Evolutionary conservation across 805 yeast species (phyloP), one percentile per base, ranked within the genome.

Genomic region (Kluyveromyces starmeri): DNA sequence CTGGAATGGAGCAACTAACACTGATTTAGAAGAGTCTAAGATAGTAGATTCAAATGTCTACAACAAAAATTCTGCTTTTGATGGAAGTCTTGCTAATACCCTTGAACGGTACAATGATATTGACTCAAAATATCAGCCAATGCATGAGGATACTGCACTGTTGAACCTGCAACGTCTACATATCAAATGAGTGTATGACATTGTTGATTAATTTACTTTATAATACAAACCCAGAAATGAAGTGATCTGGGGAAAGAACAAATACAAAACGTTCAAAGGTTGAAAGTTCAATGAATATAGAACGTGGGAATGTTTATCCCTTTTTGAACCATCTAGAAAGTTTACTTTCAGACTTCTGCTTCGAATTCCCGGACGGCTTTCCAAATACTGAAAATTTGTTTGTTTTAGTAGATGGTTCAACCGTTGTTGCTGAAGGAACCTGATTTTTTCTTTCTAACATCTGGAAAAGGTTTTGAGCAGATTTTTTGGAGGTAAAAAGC

Each of bases 61-160:
- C 22, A 27, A 35, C 14, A 40, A 31, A 17, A 30, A 43, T n/a
- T 28, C 33, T 6, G 31, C 23, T 2, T 36, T 49, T 11, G 47
- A 47, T 27, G 39, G 50, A 10, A 50, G 50, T 34, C 40, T 38
- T 20, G 48, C 53, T 2, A 36, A 42, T 26, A 48, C 43, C 20
- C 36, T 50, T 28, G 44, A 45, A 20, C 37, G 36, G 11, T 36
- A 33, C 25, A 28, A 33, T 16, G 39, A 35, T 10, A 35, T 26
- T 16, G 19, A 35, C 14, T 39, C 42, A 8, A 35, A 34, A 19
- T 39, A 33, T 15, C 37, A 36, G n/a, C 14, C 15, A 10, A 22
- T 24, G 4, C 28, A 31, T 15, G 34, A 31, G 4, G 21, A 31
- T 12, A 15, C 32, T 11, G 22, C 32, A 18, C 12, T 24, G 24